phyloP scores from a whole-genome alignment of 345 rosid genomes.

The Populus alba region DNA sequence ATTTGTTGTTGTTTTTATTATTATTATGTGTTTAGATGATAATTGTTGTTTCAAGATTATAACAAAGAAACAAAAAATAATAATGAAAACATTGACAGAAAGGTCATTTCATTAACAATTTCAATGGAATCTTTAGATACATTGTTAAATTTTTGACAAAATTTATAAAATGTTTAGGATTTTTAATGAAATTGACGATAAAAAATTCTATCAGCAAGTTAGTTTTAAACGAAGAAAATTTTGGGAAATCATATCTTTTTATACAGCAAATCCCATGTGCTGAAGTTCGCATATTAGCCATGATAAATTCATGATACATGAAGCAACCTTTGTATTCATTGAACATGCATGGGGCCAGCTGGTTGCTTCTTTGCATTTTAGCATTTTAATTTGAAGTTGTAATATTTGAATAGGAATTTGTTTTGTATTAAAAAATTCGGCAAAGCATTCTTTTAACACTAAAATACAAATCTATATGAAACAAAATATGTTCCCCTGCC shows the following conservation, averaged over 20 bases:
- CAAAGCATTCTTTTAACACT: background rate
- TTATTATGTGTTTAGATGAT: too few species aligned
- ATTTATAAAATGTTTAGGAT: too few species aligned
- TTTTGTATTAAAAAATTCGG: background rate
- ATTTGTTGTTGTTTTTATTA: too few species aligned
- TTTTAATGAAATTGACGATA: too few species aligned
- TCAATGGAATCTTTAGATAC: too few species aligned
- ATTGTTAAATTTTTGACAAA: too few species aligned
- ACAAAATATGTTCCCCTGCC: background rate
- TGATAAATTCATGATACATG: constrained; percentile 1
- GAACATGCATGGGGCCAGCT: constrained; percentile 18
- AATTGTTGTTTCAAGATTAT: too few species aligned
- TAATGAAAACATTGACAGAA: too few species aligned
- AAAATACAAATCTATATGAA: background rate
- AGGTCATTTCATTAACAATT: too few species aligned
- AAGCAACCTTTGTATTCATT: background rate
- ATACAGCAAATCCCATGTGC: background rate
- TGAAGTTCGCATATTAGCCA: background rate
- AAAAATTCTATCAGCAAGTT: too few species aligned
- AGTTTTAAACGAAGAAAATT: too few species aligned
- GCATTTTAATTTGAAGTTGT: constrained; percentile 1
- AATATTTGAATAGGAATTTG: constrained; percentile 14
- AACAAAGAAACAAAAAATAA: too few species aligned
- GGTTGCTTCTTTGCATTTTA: background rate
- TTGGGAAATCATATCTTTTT: background rate